These are phyloP conservation scores for Wickerhamiella hasegawae DNA, from an alignment of 805 yeast genomes.

Conservation along the genomic window DNA sequence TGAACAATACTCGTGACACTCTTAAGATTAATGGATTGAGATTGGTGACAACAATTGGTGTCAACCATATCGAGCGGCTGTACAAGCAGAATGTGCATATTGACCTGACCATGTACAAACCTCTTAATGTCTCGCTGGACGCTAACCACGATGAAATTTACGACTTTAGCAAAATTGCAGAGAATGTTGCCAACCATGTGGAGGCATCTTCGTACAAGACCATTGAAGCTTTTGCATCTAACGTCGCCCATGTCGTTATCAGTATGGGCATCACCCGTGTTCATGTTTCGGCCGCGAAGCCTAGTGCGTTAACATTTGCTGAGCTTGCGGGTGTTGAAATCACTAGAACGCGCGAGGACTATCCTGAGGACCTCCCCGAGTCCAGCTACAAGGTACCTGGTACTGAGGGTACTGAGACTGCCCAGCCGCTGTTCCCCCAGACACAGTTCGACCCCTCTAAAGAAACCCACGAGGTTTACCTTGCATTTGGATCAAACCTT, in stretches of 20 bases:
- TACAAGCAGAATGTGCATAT: conserved; percentile 60
- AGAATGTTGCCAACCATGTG: conserved; percentile 40
- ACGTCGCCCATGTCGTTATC: conserved; percentile 45
- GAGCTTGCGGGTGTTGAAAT: conserved; percentile 84
- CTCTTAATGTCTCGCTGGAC: conserved; percentile 8
- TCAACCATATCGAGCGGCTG: conserved; percentile 76
- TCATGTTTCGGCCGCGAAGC: conserved; percentile 57
- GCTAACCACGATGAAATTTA: conserved; percentile 14
- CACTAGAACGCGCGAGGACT: conserved; percentile 30
- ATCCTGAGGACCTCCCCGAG: conserved; percentile 14
- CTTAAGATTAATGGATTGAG: conserved; percentile 27
- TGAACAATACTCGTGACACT: conserved; percentile 13
- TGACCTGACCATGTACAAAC: conserved; percentile 35
- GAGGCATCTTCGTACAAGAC: conserved; percentile 75
- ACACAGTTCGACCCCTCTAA: conserved; percentile 7
- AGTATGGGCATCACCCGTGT: conserved; percentile 28
- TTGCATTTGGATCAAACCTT: conserved; percentile 82
- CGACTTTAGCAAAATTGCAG: conserved; percentile 29
- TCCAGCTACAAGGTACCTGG: no score
- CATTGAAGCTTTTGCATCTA: conserved; percentile 76
- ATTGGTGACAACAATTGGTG: conserved; percentile 73
- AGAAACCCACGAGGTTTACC: conserved; percentile 36
- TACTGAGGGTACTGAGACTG: neutral
- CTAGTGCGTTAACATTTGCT: conserved; percentile 75
- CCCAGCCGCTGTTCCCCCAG: conserved; percentile 13